These are phyloP conservation scores for Alternaria gansuensis DNA, from an alignment of 2,329 filamentous ascomycete species.

Conservation along the genomic window DNA sequence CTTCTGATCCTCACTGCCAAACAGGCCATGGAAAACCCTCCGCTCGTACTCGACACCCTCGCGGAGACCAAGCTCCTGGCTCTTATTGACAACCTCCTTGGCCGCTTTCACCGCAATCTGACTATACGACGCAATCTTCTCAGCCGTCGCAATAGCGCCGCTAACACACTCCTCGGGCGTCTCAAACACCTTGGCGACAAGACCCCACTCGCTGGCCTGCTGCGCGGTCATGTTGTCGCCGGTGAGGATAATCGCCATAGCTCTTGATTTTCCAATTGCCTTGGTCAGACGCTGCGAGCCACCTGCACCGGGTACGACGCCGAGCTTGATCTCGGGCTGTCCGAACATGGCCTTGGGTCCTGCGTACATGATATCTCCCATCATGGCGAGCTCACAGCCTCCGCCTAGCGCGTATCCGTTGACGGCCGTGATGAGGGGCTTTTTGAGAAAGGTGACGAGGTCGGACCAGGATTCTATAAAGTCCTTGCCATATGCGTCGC, in stretches of 20 bases:
- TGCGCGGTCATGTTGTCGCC: conserved; percentile 77
- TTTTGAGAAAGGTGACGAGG: conserved; percentile 84
- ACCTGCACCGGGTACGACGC: conserved; percentile 89
- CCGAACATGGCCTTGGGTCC: conserved; percentile 87
- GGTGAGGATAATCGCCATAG: conserved; percentile 60
- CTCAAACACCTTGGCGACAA: conserved; percentile 83
- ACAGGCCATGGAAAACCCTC: conserved; percentile 89
- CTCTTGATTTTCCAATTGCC: conserved; percentile 60
- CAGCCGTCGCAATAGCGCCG: conserved; percentile 81
- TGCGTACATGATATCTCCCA: conserved; percentile 96
- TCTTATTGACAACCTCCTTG: conserved; percentile 99
- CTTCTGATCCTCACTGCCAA: conserved; percentile 96
- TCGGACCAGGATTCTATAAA: conserved; percentile 97
- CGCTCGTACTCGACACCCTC: conserved; percentile 97
- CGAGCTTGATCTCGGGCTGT: conserved; percentile 96
- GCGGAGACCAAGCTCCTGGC: conserved; percentile 84
- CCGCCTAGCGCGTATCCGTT: conserved; percentile 94
- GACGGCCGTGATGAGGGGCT: conserved; percentile 92
- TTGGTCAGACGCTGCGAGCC: conserved; percentile 88
- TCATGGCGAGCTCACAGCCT: conserved; percentile 95
- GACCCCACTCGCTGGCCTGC: conserved; percentile 88
- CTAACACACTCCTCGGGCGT: conserved; percentile 83
- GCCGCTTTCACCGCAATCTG: conserved; percentile 85
- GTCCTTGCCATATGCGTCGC: conserved; percentile 83
- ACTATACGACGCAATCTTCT: conserved; percentile 87